phyloP scores from a whole-genome alignment of 2,329 filamentous ascomycete genomes.

The Verticillium longisporum region DNA sequence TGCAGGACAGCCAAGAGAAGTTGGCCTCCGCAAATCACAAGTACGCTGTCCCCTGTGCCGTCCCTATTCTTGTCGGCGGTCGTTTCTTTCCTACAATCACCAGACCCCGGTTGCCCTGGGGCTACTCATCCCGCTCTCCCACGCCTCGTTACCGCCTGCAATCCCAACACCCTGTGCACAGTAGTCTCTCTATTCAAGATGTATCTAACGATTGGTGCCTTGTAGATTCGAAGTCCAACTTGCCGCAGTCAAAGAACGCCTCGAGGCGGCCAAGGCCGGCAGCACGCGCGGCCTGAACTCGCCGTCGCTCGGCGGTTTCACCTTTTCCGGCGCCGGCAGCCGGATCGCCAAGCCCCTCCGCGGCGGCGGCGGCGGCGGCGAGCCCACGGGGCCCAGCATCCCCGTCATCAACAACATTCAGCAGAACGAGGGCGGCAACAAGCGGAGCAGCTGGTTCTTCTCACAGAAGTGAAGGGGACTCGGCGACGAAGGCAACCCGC shows the following conservation, averaged over 20 bases:
- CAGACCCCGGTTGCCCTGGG: background rate
- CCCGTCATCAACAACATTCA: slow-evolving; percentile 52
- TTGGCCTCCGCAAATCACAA: slow-evolving; percentile 94
- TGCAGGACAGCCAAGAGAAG: slow-evolving; percentile 98
- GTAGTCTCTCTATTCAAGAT: background rate
- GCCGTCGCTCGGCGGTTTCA: slow-evolving; percentile 60
- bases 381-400: slow-evolving; percentile 33
- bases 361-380: slow-evolving; percentile 46
- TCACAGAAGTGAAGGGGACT: slow-evolving; percentile 41
- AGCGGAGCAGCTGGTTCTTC: slow-evolving; percentile 71
- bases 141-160: background rate
- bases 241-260: slow-evolving; percentile 92
- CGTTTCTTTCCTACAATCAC: background rate
- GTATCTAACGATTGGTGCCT: slow-evolving; percentile 1
- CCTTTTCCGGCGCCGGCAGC: slow-evolving; percentile 58
- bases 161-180: background rate
- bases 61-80: slow-evolving; percentile 3
- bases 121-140: background rate
- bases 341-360: slow-evolving; percentile 64
- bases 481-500: background rate
- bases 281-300: slow-evolving; percentile 77
- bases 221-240: slow-evolving; percentile 92
- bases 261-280: slow-evolving; percentile 89
- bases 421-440: slow-evolving; percentile 52
- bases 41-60: slow-evolving; percentile 46